These are phyloP conservation scores for Nothomitra cinnamomea DNA, from an alignment of 2,329 filamentous ascomycete species.

Conservation along the genomic window DNA sequence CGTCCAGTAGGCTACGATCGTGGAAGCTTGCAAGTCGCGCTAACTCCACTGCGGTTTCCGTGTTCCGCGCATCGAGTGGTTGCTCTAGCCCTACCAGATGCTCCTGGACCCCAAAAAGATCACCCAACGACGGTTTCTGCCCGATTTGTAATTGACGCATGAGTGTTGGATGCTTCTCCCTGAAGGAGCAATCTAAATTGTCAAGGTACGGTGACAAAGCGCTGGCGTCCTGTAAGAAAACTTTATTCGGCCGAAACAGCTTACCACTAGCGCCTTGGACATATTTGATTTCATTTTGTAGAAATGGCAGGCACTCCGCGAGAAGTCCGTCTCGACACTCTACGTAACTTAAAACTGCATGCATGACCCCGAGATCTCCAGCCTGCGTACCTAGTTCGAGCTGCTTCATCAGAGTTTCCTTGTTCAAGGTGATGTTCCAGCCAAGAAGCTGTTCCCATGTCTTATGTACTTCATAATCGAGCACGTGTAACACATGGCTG, in stretches of 20 bases:
- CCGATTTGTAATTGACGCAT: slow-evolving; percentile 9
- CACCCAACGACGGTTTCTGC: slow-evolving; percentile 8
- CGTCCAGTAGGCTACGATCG: slow-evolving; percentile 4
- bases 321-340: neutral
- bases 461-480: neutral
- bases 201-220: neutral
- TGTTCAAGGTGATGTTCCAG: neutral
- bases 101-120: slow-evolving; percentile 10
- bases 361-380: neutral
- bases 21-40: slow-evolving; percentile 10
- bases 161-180: neutral
- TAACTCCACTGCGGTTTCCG: slow-evolving; percentile 14
- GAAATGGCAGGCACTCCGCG: neutral
- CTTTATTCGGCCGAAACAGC: neutral
- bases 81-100: slow-evolving; percentile 10
- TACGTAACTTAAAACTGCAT: neutral
- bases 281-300: neutral
- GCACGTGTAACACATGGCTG: neutral
- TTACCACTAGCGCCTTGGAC: neutral
- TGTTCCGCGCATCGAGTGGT: slow-evolving; percentile 11
- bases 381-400: neutral
- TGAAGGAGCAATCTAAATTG: neutral
- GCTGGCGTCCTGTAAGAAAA: neutral
- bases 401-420: neutral
- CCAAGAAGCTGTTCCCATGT: neutral